A percentile compares a stretch with the other conserved stretches of the same genome.
phyloP scores from a whole-genome alignment of 441 rosid genomes.

The Populus trichocarpa region DNA sequence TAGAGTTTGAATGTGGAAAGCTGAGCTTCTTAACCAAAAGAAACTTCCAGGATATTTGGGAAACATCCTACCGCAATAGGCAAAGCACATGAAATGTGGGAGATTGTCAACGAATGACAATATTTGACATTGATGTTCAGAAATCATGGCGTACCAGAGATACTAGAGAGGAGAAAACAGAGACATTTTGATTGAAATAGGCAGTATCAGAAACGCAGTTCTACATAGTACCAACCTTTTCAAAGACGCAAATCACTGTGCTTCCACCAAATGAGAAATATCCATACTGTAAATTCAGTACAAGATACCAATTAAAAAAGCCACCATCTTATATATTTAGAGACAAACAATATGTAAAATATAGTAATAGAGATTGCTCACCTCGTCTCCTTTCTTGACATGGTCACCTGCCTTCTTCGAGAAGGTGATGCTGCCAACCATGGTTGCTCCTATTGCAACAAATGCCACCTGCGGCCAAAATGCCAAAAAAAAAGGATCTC shows the following conservation, averaged over 20 bases:
- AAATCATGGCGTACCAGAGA: neutral
- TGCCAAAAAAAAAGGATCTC: neutral
- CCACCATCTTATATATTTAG: neutral
- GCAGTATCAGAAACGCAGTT: neutral
- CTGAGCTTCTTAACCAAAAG: neutral
- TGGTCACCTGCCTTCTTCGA: slow-evolving; percentile 54
- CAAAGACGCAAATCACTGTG: slow-evolving; percentile 83
- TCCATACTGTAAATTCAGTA: slow-evolving; percentile 54
- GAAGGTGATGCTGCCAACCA: slow-evolving; percentile 92
- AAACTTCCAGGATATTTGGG: too few species aligned
- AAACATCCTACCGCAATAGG: neutral
- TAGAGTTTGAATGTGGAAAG: neutral
- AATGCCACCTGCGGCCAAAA: slow-evolving; percentile 69
- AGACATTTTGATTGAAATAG: neutral
- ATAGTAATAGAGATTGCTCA: slow-evolving; percentile 22
- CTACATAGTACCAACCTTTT: slow-evolving; percentile 57
- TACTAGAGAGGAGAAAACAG: neutral
- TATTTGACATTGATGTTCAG: neutral
- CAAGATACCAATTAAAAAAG: slow-evolving; percentile 13
- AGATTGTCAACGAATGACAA: neutral
- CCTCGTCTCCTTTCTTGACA: slow-evolving; percentile 84
- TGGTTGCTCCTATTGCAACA: slow-evolving; percentile 95
- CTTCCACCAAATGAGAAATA: slow-evolving; percentile 97
- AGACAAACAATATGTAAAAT: neutral
- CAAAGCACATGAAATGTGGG: neutral